Base-by-base conservation (phyloP, 768 basidiomycete species). In the Termitomyces sp. region DNA sequence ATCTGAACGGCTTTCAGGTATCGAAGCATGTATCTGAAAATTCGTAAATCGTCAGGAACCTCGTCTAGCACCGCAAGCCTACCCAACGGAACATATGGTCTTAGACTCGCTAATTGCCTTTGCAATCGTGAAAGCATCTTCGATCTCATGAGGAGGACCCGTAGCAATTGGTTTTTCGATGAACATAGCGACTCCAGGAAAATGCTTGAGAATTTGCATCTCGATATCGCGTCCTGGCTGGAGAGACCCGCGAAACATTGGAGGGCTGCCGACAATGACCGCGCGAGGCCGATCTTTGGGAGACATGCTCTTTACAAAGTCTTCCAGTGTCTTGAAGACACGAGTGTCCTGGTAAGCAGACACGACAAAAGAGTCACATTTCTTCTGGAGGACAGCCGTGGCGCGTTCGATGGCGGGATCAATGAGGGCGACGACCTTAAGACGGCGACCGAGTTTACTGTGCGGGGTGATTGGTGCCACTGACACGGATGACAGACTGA, bases 401-500 rank as follows among this genome's bases (percentile, higher is more conserved):
- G 94, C 92, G 63, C 94, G 92, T 46, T 92, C 89, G 60, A 86
- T 80, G 28, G 87, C 88, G 20, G 96, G 96, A 74, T 99, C 96
- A 70, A 99, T 89, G 60, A 99, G 80, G 28, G 94, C 96, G 64
- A 96, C 87, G 59, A 99, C 93, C 74, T 96, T 98, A 75, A 98
- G 91, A 65, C 96, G 92, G 22, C 87, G 89, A 51, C 96, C 96
- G 62, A 98, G 90, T 81, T 98, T 96, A 76, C 94, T 92, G 67
- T 7, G 53, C 18, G 40, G 18, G 57, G 28, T 36, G 39, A 58
- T 57, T 48, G 54, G 55, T 51, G 42, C 20, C 48, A 54, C 36
- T 28, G 67, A 44, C 24, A 42, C n/a, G 16, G 73, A 63, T 28
- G 52, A 56, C 28, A 48, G 57, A 49, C 58, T 38, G 15, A 58